phyloP scores from a whole-genome alignment of 768 basidiomycete species.

The Termitomyces heimii region DNA sequence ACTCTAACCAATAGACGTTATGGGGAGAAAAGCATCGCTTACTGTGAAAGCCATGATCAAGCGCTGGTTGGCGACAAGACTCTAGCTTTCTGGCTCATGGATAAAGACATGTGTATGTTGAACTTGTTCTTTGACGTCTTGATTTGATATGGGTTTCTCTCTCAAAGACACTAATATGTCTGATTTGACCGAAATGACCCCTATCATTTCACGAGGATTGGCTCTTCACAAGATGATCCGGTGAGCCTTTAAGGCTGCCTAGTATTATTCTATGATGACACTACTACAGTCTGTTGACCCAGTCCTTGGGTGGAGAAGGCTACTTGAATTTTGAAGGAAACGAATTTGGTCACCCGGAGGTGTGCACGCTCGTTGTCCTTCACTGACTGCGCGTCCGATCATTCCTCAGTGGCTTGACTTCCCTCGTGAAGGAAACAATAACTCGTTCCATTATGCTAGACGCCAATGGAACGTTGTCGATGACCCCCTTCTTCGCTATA shows the following conservation, averaged over 20 bases:
- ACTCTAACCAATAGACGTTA: conserved; percentile 88
- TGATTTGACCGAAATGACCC: conserved; percentile 74
- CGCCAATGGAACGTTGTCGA: conserved; percentile 96
- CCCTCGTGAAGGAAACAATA: conserved; percentile 91
- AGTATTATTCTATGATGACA: not conserved
- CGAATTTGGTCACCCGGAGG: conserved; percentile 98
- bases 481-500: conserved; percentile 82
- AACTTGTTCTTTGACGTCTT: not conserved
- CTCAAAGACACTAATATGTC: conserved; percentile 88
- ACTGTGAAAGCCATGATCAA: conserved; percentile 96
- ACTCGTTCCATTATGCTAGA: conserved; percentile 95
- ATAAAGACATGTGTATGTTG: conserved; percentile 96
- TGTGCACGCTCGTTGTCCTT: conserved; percentile 21
- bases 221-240: conserved; percentile 97
- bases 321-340: conserved; percentile 98
- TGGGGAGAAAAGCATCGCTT: conserved; percentile 88
- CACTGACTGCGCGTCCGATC: conserved; percentile 1
- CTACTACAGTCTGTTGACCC: conserved; percentile 67
- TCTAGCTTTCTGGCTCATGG: conserved; percentile 99
- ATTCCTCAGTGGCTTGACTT: conserved; percentile 92
- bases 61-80: conserved; percentile 99
- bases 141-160: not conserved
- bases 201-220: conserved; percentile 81
- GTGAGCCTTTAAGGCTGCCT: conserved; percentile 31
- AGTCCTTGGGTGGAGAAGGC: conserved; percentile 93